Conservation (phyloP, 768 basidiomycete species). For the Suillus variegatus region DNA sequence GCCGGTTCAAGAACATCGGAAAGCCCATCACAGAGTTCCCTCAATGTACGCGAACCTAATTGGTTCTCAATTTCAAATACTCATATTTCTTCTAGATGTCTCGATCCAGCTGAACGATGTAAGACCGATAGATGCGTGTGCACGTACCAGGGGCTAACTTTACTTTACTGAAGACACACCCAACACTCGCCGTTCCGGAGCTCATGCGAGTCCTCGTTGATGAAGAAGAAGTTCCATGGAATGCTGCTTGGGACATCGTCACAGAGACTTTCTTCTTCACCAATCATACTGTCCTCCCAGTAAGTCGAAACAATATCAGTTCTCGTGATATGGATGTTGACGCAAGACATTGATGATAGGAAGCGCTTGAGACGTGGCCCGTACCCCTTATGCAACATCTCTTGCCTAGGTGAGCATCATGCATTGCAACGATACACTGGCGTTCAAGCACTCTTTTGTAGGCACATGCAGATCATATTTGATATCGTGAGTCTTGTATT, state of each 20-base stretch:
- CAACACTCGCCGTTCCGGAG: conserved; percentile 93
- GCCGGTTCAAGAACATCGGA: conserved; percentile 89
- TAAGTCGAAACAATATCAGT: conserved; percentile 34
- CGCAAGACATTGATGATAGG: conserved; percentile 39
- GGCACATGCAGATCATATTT: conserved; percentile 91
- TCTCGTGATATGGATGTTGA: background rate
- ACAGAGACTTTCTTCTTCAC: conserved; percentile 95
- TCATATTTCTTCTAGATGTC: conserved; percentile 50
- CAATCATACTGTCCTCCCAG: conserved; percentile 91
- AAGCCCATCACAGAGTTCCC: conserved; percentile 81
- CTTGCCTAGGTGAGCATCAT: conserved; percentile 62
- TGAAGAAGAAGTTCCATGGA: conserved; percentile 88
- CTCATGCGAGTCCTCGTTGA: conserved; percentile 91
- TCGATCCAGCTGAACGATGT: conserved; percentile 97
- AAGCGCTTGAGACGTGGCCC: conserved; percentile 91
- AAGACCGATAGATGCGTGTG: conserved; percentile 21
- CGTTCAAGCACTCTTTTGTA: conserved; percentile 14
- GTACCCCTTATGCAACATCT: conserved; percentile 84
- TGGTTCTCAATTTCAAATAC: conserved; percentile 6
- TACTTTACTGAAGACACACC: conserved; percentile 70
- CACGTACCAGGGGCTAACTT: background rate
- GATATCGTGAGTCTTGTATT: conserved; percentile 66
- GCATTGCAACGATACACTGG: conserved; percentile 10
- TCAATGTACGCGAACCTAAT: conserved; percentile 56
- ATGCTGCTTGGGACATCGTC: conserved; percentile 84